Percentiles rank a stretch among this genome's conserved stretches.
These are phyloP conservation scores for Vigna angularis DNA, from an alignment of 306 rosid species.

Conservation along the genomic window DNA sequence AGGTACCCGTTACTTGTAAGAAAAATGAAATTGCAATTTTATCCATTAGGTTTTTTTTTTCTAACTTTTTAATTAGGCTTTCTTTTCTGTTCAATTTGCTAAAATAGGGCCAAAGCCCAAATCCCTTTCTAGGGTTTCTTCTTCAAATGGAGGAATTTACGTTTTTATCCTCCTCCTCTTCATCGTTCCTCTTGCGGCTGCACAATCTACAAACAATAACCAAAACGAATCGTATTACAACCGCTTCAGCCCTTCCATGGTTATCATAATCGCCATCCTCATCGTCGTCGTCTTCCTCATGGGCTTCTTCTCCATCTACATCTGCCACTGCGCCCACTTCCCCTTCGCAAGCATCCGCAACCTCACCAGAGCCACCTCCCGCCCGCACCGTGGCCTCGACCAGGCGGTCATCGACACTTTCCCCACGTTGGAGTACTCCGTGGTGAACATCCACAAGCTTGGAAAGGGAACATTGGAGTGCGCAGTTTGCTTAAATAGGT, in stretches of 20 bases:
- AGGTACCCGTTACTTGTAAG: too few relatives aligned
- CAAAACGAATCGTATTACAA: constrained; percentile 35
- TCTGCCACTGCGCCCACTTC: constrained; percentile 70
- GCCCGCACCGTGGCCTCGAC: constrained; percentile 75
- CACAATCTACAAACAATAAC: constrained; percentile 27
- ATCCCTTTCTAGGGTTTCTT: too few relatives aligned
- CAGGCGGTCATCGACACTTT: constrained; percentile 57
- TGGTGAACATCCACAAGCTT: constrained; percentile 66
- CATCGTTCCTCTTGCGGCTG: constrained; percentile 35
- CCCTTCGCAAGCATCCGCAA: constrained; percentile 44
- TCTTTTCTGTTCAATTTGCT: too few relatives aligned
- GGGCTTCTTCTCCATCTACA: constrained; percentile 87
- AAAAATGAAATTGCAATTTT: too few relatives aligned
- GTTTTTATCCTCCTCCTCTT: constrained; percentile 22
- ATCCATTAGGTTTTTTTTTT: too few relatives aligned
- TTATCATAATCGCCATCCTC: constrained; percentile 70
- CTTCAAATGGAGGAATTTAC: neutral
- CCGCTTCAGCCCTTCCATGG: constrained; percentile 74
- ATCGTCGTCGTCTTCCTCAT: constrained; percentile 83
- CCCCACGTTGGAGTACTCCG: constrained; percentile 72
- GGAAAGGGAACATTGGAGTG: constrained; percentile 84
- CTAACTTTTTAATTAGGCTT: too few relatives aligned
- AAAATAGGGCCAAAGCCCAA: too few relatives aligned
- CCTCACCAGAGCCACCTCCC: constrained; percentile 23
- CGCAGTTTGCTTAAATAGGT: constrained; percentile 85